Evolutionary conservation across 805 yeast species (phyloP).

Genomic region (Spencermartinsiella europaea): DNA sequence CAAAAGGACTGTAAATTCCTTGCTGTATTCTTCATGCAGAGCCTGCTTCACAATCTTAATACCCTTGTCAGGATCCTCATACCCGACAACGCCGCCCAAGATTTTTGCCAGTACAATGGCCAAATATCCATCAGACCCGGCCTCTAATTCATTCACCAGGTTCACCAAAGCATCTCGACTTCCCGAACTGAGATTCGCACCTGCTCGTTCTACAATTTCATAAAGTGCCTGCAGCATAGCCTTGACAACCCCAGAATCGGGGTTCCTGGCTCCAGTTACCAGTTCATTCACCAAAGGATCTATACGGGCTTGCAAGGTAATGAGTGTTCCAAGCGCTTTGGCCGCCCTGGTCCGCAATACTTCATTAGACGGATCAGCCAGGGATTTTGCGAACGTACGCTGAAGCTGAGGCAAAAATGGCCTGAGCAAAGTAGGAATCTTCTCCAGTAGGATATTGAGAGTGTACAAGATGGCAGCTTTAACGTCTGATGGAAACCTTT

Average conservation of each 20-base stretch:
- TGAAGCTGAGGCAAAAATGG: conserved; percentile 98
- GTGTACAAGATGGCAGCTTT: conserved; percentile 92
- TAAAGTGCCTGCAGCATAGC: conserved; percentile 81
- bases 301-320: conserved; percentile 85
- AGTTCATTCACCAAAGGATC: conserved; percentile 88
- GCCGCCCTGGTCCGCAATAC: conserved; percentile 80
- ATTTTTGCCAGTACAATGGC: conserved; percentile 61
- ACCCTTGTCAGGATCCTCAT: conserved; percentile 55
- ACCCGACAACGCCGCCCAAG: conserved; percentile 68
- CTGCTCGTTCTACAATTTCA: conserved; percentile 78
- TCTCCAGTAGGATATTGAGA: conserved; percentile 65
- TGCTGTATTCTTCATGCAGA: conserved; percentile 11
- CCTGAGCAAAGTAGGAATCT: conserved; percentile 84
- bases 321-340: conserved; percentile 78
- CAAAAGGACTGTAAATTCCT: conserved; percentile 49
- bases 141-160: conserved; percentile 53
- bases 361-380: conserved; percentile 73
- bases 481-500: conserved; percentile 83
- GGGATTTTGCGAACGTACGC: conserved; percentile 89
- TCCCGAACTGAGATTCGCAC: conserved; percentile 66
- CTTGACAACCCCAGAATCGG: conserved; percentile 68
- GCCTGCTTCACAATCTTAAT: conserved; percentile 29
- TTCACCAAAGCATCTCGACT: conserved; percentile 65
- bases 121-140: conserved; percentile 5
- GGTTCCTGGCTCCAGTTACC: conserved; percentile 60